These are phyloP conservation scores for Fraxinus americana DNA, from an alignment of 257 asterid genomes.

Conservation along the genomic window DNA sequence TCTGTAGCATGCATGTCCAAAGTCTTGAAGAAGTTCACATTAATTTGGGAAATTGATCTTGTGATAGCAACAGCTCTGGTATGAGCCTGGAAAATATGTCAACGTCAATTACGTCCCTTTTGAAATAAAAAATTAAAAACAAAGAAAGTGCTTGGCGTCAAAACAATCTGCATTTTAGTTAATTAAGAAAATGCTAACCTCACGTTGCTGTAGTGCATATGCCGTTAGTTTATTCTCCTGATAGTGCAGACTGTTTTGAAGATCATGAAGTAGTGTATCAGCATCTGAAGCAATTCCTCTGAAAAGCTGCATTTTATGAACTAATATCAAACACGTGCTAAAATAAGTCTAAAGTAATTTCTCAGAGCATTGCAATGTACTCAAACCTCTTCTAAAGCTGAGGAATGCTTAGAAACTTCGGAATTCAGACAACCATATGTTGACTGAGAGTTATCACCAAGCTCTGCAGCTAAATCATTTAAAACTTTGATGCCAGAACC, in stretches of 20 bases:
- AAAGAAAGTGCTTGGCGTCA: constrained; percentile 3
- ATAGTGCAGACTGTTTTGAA: constrained; percentile 76
- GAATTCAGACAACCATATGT: constrained; percentile 74
- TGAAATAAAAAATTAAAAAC: constrained; percentile 11
- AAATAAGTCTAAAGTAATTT: constrained; percentile 14
- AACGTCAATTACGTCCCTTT: constrained; percentile 2
- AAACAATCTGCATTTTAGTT: constrained; percentile 1
- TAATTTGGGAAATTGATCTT: constrained; percentile 74
- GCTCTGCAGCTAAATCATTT: constrained; percentile 80
- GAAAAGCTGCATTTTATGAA: constrained; percentile 59
- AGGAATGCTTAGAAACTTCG: constrained; percentile 85
- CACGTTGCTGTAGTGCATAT: constrained; percentile 76
- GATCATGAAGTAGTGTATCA: constrained; percentile 75
- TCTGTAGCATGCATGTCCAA: constrained; percentile 76
- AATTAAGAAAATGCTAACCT: constrained; percentile 43
- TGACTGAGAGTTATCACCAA: constrained; percentile 68
- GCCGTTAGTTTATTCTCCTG: constrained; percentile 72
- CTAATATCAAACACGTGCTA: constrained; percentile 30
- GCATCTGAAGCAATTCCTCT: constrained; percentile 80
- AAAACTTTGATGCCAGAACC: constrained; percentile 80
- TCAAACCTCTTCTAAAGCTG: constrained; percentile 76
- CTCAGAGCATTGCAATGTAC: constrained; percentile 15
- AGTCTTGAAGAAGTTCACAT: constrained; percentile 66
- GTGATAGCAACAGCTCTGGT: constrained; percentile 74
- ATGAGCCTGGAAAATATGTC: constrained; percentile 67